phyloP scores from a whole-genome alignment of 2,329 filamentous ascomycete species.

The Diaporthe amygdali region DNA sequence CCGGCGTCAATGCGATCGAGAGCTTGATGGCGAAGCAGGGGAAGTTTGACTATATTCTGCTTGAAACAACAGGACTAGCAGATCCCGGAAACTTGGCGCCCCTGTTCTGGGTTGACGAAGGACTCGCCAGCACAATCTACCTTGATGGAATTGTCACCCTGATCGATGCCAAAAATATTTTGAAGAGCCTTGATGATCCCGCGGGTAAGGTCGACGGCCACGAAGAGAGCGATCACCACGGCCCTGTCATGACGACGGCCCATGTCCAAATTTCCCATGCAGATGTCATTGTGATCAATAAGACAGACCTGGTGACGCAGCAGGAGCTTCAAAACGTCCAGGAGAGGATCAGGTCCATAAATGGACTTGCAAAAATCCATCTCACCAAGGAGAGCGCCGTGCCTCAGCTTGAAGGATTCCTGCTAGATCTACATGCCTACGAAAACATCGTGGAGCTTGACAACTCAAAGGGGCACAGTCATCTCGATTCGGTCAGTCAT shows the following conservation, averaged over 20 bases:
- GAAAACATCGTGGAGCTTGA: slow-evolving; percentile 79
- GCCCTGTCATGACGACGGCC: slow-evolving; percentile 83
- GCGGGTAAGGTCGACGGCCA: slow-evolving; percentile 58
- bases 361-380: slow-evolving; percentile 84
- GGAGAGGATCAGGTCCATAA: slow-evolving; percentile 81
- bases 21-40: slow-evolving; percentile 93
- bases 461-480: slow-evolving; percentile 80
- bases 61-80: slow-evolving; percentile 94
- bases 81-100: slow-evolving; percentile 96
- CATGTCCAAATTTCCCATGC: slow-evolving; percentile 97
- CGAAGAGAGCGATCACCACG: slow-evolving; percentile 55
- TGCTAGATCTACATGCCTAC: slow-evolving; percentile 93
- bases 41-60: slow-evolving; percentile 94
- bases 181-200: slow-evolving; percentile 80
- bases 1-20: slow-evolving; percentile 93
- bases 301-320: slow-evolving; percentile 79
- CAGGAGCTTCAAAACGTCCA: slow-evolving; percentile 73
- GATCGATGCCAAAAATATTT: slow-evolving; percentile 92
- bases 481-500: slow-evolving; percentile 78
- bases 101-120: slow-evolving; percentile 97
- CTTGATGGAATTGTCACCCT: slow-evolving; percentile 96
- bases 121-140: slow-evolving; percentile 92
- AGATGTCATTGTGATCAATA: slow-evolving; percentile 94
- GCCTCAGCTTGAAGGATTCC: slow-evolving; percentile 80
- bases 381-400: slow-evolving; percentile 81